These are phyloP conservation scores for Tubosaeta sp. DNA, from an alignment of 768 basidiomycete species.

Conservation along the genomic window DNA sequence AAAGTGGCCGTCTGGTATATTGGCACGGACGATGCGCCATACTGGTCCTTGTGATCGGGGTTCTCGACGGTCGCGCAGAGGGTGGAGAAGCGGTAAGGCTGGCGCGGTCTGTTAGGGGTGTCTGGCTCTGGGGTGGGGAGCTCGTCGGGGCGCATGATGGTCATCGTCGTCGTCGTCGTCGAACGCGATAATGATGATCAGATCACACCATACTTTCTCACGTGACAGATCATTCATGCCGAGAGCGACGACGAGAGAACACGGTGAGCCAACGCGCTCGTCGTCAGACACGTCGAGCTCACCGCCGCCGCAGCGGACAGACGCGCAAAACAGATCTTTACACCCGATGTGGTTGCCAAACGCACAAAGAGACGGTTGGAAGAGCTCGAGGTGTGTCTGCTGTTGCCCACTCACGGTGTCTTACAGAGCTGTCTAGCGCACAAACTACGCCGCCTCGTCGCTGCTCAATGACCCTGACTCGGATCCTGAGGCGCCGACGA, in stretches of 20 bases:
- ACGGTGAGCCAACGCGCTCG: slow-evolving; percentile 31
- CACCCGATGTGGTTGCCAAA: slow-evolving; percentile 67
- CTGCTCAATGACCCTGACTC: slow-evolving; percentile 30
- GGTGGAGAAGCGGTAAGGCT: slow-evolving; percentile 86
- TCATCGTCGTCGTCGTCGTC: slow-evolving; percentile 5
- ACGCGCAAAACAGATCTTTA: slow-evolving; percentile 40
- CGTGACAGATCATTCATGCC: slow-evolving; percentile 20
- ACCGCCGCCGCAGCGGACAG: slow-evolving; percentile 38
- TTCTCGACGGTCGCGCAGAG: slow-evolving; percentile 90
- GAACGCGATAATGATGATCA: background rate
- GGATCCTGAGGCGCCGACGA: slow-evolving; percentile 21
- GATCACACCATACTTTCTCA: slow-evolving; percentile 17
- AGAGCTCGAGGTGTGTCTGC: slow-evolving; percentile 66
- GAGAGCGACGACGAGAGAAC: slow-evolving; percentile 18
- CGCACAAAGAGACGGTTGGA: slow-evolving; percentile 75
- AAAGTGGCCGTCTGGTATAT: slow-evolving; percentile 99
- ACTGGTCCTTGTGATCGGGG: slow-evolving; percentile 90
- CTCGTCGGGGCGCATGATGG: slow-evolving; percentile 35
- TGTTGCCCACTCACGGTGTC: background rate
- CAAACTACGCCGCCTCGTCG: slow-evolving; percentile 64
- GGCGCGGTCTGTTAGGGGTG: slow-evolving; percentile 60
- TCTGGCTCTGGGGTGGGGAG: slow-evolving; percentile 82
- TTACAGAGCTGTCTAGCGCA: slow-evolving; percentile 44
- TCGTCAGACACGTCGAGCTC: slow-evolving; percentile 5
- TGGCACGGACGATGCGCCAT: slow-evolving; percentile 89